phyloP scores from a whole-genome alignment of 2,329 filamentous ascomycete species.

The Botrytis aclada region DNA sequence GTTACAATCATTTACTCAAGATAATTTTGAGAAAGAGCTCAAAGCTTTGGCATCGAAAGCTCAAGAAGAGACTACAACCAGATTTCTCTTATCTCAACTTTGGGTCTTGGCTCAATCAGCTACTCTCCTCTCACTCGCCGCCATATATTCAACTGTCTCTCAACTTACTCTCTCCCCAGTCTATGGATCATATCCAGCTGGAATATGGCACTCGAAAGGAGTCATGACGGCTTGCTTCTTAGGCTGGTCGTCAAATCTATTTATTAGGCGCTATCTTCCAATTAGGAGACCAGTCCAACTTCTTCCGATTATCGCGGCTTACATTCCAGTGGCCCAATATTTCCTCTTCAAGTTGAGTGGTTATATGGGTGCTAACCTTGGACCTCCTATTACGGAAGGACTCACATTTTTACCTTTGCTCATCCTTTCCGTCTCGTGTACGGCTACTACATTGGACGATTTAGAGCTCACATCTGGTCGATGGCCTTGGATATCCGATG shows the following conservation, averaged over 20 bases:
- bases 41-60: constrained; percentile 36
- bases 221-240: constrained; percentile 64
- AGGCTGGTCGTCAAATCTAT: constrained; percentile 68
- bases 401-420: constrained; percentile 70
- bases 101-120: constrained; percentile 38
- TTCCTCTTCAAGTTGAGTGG: constrained; percentile 66
- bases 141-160: constrained; percentile 66
- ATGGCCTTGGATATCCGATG: constrained; percentile 59
- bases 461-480: constrained; percentile 51
- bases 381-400: constrained; percentile 71
- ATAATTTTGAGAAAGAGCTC: constrained; percentile 39
- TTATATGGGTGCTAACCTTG: constrained; percentile 63
- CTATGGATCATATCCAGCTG: constrained; percentile 79
- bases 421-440: constrained; percentile 59
- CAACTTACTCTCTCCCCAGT: constrained; percentile 78
- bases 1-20: constrained; percentile 31
- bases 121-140: constrained; percentile 55
- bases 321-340: constrained; percentile 70
- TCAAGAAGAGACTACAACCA: constrained; percentile 36
- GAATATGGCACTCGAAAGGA: constrained; percentile 66
- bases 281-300: constrained; percentile 48
- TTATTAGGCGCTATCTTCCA: constrained; percentile 50
- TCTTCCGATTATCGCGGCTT: constrained; percentile 72
- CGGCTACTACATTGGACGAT: constrained; percentile 62
- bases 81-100: constrained; percentile 34